Evolutionary conservation across 2,329 filamentous ascomycete species (phyloP).

Genomic region (Epichloe sibirici): DNA sequence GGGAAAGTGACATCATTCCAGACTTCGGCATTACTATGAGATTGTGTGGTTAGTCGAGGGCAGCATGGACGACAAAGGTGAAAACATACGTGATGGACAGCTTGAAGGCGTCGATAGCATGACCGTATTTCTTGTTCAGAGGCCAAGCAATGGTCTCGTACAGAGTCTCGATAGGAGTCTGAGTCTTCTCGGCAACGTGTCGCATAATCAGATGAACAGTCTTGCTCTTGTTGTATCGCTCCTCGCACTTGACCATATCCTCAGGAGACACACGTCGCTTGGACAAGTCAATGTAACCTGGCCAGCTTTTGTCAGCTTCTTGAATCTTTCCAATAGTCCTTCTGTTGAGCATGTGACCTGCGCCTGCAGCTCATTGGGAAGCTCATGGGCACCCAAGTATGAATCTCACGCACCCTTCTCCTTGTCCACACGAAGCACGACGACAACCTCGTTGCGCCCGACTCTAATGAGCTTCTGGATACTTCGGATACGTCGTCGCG

Average conservation of each 20-base stretch:
- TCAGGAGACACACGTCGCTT: conserved; percentile 97
- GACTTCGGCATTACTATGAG: conserved; percentile 77
- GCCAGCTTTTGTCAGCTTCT: conserved; percentile 17
- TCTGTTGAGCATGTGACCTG: too few species aligned
- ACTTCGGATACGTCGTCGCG: conserved; percentile 91
- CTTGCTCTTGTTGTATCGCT: conserved; percentile 99
- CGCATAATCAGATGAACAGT: conserved; percentile 99
- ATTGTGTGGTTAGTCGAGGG: not conserved
- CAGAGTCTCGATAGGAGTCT: conserved; percentile 82
- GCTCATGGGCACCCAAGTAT: not conserved
- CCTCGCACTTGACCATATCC: conserved; percentile 96
- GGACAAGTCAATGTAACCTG: conserved; percentile 89
- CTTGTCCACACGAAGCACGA: conserved; percentile 97
- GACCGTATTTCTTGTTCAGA: conserved; percentile 92
- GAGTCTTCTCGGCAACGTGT: conserved; percentile 95
- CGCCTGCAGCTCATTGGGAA: too few species aligned
- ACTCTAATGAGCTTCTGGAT: conserved; percentile 99
- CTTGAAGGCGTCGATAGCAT: conserved; percentile 97
- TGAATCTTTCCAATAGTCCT: conserved; percentile 1
- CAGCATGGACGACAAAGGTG: not conserved
- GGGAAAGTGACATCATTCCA: conserved; percentile 91
- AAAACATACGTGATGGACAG: conserved; percentile 79
- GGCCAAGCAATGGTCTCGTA: conserved; percentile 97
- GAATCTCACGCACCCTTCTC: conserved; percentile 61
- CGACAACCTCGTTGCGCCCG: conserved; percentile 95